Base-by-base conservation (phyloP, 1,284 basidiomycete species). In the Xerocomus cyaneibrunnescens region DNA sequence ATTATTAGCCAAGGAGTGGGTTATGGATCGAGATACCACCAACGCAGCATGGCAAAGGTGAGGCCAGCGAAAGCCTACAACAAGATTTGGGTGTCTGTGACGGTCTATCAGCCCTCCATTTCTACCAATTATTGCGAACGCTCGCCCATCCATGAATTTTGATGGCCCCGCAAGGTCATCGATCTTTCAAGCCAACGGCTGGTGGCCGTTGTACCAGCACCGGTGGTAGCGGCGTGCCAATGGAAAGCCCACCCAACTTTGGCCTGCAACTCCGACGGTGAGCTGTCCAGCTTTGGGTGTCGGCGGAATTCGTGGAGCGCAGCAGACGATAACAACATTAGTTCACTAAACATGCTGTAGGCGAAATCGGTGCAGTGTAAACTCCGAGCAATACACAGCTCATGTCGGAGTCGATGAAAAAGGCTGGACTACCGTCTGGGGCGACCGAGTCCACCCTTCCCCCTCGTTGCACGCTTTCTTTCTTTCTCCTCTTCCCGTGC, bases 401-500 rank as follows among this genome's bases (percentile, higher is more conserved):
- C 1, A 3, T 19, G 19, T 23, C 19, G 6, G 12, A 5, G 7
- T 21, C 32, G 12, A 17, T 17, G n/a, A 13, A 7, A 32, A 47
- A 12, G n/a, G 10, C 13, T 5, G 8, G 10, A 35, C 50, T 67
- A 71, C 45, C 69, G 56, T 46, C 65, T 65, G 12, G 54, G 13
- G 1, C 55, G 65, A 31, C 57, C 48, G 4, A 19, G 40, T 22
- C 64, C 58, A 27, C 59, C 54, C 46, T 48, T 68, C 16, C 55
- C 65, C 32, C 48, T 65, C 8, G 57, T 75, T 50, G 68, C 64
- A 37, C 74, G 74, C 59, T 83, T 88, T 60, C 83, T 72, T 54
- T 87, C 85, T 59, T 75, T 75, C 61, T 89, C 88, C 62, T 91
- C 88, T 62, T 89, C 85, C 60, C 74, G 80, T 23, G 89, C 89